phyloP scores from a whole-genome alignment of 2,329 filamentous ascomycete genomes.

The Diaporthe destruens region DNA sequence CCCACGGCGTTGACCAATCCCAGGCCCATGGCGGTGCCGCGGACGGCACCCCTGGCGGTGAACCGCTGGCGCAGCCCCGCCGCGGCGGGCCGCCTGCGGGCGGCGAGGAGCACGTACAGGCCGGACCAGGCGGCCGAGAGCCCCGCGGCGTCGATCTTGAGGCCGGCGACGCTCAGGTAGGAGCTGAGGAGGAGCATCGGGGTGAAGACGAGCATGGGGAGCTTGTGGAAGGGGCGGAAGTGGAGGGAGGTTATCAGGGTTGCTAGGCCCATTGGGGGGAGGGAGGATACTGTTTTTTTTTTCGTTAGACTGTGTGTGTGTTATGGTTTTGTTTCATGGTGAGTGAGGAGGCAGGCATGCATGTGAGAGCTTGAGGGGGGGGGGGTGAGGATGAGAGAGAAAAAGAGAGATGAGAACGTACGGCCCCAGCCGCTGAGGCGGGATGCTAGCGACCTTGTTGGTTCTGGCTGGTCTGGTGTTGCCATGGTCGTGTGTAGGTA shows the following conservation, averaged over 20 bases:
- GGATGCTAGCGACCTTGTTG: conserved; percentile 51
- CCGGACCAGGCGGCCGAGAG: conserved; percentile 69
- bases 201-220: conserved; percentile 62
- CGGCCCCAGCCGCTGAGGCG: conserved; percentile 62
- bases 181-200: conserved; percentile 67
- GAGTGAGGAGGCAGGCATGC: too few relatives aligned
- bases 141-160: conserved; percentile 68
- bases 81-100: conserved; percentile 57
- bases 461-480: conserved; percentile 36
- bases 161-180: conserved; percentile 72
- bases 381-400: not conserved
- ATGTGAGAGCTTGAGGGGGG: conserved; percentile 1
- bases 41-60: conserved; percentile 62
- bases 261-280: conserved; percentile 67
- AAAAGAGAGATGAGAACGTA: conserved; percentile 51
- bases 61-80: conserved; percentile 51
- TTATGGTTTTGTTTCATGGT: not conserved
- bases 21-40: conserved; percentile 63
- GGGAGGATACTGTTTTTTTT: conserved; percentile 59
- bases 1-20: conserved; percentile 62
- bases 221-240: conserved; percentile 63
- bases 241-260: conserved; percentile 69
- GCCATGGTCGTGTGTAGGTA: conserved; percentile 9
- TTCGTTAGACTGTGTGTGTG: too few relatives aligned
- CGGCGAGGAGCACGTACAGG: conserved; percentile 67